These are phyloP conservation scores for Populus simonii DNA, from an alignment of 345 rosid species.

Conservation along the genomic window DNA sequence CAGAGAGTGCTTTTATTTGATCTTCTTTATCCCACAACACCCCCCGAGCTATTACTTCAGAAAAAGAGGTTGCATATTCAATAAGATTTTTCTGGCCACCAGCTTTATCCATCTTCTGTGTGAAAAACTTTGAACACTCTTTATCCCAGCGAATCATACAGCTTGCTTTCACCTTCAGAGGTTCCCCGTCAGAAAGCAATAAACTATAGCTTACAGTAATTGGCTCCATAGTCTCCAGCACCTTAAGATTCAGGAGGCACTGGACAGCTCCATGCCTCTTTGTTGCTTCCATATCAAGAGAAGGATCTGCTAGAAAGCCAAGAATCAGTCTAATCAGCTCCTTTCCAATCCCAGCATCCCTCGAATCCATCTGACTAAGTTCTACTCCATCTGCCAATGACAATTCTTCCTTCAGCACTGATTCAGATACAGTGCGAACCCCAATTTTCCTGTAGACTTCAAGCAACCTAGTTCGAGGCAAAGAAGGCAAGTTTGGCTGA, in stretches of 20 bases:
- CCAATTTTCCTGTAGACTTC: conserved; percentile 52
- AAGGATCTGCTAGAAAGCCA: conserved; percentile 53
- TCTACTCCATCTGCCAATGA: conserved; percentile 16
- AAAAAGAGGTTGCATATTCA: conserved; percentile 51
- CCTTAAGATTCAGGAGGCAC: conserved; percentile 35
- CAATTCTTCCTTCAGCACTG: conserved; percentile 39
- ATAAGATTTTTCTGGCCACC: conserved; percentile 36
- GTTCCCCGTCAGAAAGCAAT: conserved; percentile 38
- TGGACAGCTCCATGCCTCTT: conserved; percentile 46
- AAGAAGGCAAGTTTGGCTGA: conserved; percentile 37
- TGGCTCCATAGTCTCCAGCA: conserved; percentile 38
- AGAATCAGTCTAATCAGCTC: conserved; percentile 53
- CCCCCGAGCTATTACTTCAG: conserved; percentile 51
- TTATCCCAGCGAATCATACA: conserved; percentile 55
- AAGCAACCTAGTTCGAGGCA: conserved; percentile 41
- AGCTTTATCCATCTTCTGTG: conserved; percentile 40
- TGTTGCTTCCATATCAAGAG: conserved; percentile 40
- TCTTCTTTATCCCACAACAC: conserved; percentile 42
- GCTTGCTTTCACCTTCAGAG: conserved; percentile 20
- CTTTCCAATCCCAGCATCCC: conserved; percentile 27
- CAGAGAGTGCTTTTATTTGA: conserved; percentile 39
- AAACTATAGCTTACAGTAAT: conserved; percentile 36
- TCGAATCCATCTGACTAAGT: conserved; percentile 22
- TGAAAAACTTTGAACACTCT: conserved; percentile 36
- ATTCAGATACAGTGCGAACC: conserved; percentile 53